Evolutionary conservation across 768 basidiomycete species (phyloP).

Genomic region (Phaeotremella skinneri): DNA sequence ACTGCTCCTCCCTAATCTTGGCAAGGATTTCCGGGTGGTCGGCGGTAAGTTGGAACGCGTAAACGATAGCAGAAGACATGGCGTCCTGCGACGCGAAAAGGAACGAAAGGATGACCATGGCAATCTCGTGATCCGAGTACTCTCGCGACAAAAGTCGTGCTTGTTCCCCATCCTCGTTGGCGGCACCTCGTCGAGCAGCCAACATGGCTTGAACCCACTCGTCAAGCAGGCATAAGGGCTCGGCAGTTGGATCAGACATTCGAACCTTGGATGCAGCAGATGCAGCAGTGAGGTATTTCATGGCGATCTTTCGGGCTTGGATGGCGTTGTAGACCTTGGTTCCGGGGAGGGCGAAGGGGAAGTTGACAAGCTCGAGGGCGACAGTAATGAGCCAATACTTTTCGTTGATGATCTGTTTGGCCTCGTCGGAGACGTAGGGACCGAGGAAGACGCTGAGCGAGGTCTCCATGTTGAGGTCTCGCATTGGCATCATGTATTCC

Average conservation of each 20-base stretch:
- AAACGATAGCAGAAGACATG: conserved; percentile 95
- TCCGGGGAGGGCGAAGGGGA: conserved; percentile 89
- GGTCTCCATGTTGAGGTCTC: conserved; percentile 94
- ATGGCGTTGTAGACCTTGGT: conserved; percentile 94
- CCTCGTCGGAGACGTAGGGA: conserved; percentile 75
- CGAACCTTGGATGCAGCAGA: conserved; percentile 74
- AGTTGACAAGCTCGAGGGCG: conserved; percentile 97
- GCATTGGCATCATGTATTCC: conserved; percentile 76
- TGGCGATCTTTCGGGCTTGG: conserved; percentile 80
- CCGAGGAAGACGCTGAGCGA: conserved; percentile 96
- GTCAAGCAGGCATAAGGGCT: conserved; percentile 86
- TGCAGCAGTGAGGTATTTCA: conserved; percentile 66
- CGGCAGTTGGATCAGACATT: conserved; percentile 69
- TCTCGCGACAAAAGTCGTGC: conserved; percentile 60
- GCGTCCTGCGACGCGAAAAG: conserved; percentile 96
- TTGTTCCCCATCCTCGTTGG: conserved; percentile 59
- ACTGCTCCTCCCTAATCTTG: conserved; percentile 89
- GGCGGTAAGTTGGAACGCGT: conserved; percentile 91
- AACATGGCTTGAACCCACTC: conserved; percentile 78
- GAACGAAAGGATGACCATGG: conserved; percentile 94
- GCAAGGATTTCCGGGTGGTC: conserved; percentile 84
- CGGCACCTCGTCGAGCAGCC: conserved; percentile 54
- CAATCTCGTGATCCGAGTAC: conserved; percentile 92
- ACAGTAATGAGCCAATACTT: conserved; percentile 96
- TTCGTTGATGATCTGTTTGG: conserved; percentile 74